Conservation (phyloP, 179 eudicot species). For the Beta corolliflora region DNA sequence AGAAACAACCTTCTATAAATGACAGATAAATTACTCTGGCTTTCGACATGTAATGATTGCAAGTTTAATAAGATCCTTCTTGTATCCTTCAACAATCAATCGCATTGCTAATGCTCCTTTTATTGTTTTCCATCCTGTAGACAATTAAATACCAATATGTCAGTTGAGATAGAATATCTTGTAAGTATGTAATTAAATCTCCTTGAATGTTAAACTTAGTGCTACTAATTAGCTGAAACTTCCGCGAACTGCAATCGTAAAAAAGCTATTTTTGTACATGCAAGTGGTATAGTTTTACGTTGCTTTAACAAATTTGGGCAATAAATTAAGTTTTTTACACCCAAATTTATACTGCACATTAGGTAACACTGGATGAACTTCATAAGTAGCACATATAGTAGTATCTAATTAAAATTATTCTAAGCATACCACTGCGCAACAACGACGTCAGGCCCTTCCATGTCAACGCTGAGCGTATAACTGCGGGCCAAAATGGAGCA, state of each 20-base stretch:
- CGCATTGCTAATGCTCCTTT: constrained; percentile 85
- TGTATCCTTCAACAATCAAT: constrained; percentile 78
- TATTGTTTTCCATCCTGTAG: constrained; percentile 83
- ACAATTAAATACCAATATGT: neutral
- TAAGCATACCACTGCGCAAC: constrained; percentile 62
- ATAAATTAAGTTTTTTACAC: no score
- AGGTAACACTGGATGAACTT: no score
- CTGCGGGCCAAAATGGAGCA: constrained; percentile 99
- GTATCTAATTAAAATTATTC: neutral
- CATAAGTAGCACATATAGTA: neutral
- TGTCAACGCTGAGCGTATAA: constrained; percentile 78
- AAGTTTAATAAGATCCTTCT: constrained; percentile 70
- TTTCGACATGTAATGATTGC: constrained; percentile 77
- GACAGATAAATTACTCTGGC: constrained; percentile 34
- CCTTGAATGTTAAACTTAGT: neutral
- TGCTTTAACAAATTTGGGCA: no score
- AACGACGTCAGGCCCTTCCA: constrained; percentile 90
- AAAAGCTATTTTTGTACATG: no score
- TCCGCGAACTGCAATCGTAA: no score
- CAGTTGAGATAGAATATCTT: neutral
- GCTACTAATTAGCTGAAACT: no score
- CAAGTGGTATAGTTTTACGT: no score
- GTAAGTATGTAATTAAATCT: neutral
- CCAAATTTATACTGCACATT: no score
- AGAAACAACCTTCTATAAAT: neutral